Base-by-base conservation (phyloP, 192 early-diverging fungal genomes). In the Coemansia sp. region DNA sequence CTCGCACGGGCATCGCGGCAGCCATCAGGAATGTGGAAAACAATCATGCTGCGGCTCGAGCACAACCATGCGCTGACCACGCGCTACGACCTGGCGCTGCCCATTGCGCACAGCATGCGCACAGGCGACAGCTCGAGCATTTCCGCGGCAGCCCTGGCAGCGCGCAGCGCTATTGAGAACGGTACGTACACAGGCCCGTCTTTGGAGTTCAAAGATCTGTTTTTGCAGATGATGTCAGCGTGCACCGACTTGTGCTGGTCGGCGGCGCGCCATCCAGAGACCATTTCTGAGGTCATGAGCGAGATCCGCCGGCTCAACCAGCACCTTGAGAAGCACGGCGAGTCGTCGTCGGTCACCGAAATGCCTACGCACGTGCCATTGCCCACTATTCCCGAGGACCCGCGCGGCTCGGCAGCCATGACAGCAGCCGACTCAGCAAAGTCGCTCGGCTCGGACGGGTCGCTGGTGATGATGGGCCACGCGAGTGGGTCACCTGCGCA, bases 1-100 rank as follows among this genome's bases (percentile, higher is more conserved):
- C 79, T 82, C 53, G 79, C 79, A 11, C 73, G 79, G 8, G 79
- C 79, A 24, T 82, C 79, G 61, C 66, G 79, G 9, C 79, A 82
- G 65, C 43, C 59, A 0, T 76, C 79, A 49, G 79, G 74, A 19
- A 82, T 82, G 79, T 82, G 79, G 79, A 82, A 82, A 61, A 71
- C 72, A 23, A 82, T 82, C 32, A 69, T 76, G 79, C 67, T 82
- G 60, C 70, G 79, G 1, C 70, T 82, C 22, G 70, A 76, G 61
- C 79, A 82, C 67, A 82, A 82, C 67, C 79, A 82, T 47, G 57
- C 64, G 62, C 79, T 82, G 53, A 53, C 73, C 17, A 50, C 73
- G 50, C 73, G 68, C 39, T 75, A 67, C 65, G 74, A 82, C 43
- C 55, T 76, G 25, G 10, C 61, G 22, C 3, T 62, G 38, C 59